These are phyloP conservation scores for Didymella arachidicola DNA, from an alignment of 2,329 filamentous ascomycete genomes.

Conservation along the genomic window DNA sequence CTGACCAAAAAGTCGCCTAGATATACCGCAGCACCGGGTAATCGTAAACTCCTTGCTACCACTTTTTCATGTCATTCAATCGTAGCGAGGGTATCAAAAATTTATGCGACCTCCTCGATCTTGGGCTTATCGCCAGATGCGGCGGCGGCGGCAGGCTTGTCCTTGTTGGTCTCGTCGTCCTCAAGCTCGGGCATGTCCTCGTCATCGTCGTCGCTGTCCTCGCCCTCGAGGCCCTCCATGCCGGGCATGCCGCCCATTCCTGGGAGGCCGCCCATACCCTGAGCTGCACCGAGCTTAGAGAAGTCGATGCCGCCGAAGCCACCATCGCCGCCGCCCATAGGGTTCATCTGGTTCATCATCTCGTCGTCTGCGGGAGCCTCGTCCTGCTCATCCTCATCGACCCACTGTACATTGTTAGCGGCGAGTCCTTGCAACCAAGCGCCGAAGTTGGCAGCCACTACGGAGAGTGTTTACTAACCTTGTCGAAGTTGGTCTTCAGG, in stretches of 20 bases:
- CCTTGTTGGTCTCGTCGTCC: constrained; percentile 45
- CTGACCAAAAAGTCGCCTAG: constrained; percentile 2
- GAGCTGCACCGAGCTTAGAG: constrained; percentile 74
- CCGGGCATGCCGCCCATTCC: constrained; percentile 40
- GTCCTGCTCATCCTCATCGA: constrained; percentile 98
- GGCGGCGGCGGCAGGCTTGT: constrained; percentile 34
- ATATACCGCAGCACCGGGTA: constrained; percentile 13
- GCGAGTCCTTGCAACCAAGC: not conserved
- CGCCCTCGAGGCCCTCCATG: constrained; percentile 42
- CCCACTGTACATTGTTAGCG: constrained; percentile 68
- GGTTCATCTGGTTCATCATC: constrained; percentile 61
- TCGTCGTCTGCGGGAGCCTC: constrained; percentile 89
- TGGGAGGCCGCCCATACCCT: constrained; percentile 42
- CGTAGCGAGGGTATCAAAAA: constrained; percentile 21
- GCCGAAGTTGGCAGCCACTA: not conserved
- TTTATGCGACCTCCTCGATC: constrained; percentile 57
- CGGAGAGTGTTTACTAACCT: constrained; percentile 61
- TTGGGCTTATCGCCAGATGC: constrained; percentile 50
- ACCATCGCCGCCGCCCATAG: constrained; percentile 64
- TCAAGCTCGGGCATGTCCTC: constrained; percentile 80
- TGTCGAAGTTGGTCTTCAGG: constrained; percentile 98
- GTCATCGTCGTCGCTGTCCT: constrained; percentile 63
- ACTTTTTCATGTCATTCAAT: constrained; percentile 22
- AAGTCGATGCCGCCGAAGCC: constrained; percentile 92
- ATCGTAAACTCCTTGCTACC: constrained; percentile 14